Conservation (phyloP, 495 filamentous ascomycete genomes). For the Hypomontagnella monticulosa region DNA sequence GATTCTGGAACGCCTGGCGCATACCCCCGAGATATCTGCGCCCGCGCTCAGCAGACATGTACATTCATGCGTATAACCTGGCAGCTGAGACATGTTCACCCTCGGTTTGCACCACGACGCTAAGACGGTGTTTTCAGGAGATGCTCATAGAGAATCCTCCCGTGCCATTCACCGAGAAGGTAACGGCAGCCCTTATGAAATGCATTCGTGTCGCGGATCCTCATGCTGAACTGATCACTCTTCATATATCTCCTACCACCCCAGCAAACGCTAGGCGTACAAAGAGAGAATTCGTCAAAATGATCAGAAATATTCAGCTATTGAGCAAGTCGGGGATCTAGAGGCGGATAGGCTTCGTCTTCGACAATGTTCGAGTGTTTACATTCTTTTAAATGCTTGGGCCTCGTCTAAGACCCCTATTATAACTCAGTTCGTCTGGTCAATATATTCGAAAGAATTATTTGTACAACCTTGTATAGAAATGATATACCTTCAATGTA, state of each 20-base stretch:
- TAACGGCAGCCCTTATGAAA: slow-evolving; percentile 54
- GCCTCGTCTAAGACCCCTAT: too few species aligned
- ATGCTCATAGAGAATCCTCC: slow-evolving; percentile 67
- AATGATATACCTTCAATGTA: slow-evolving; percentile 5
- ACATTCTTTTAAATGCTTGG: too few species aligned
- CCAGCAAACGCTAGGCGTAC: not conserved
- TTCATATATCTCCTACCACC: not conserved
- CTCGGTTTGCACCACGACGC: slow-evolving; percentile 55
- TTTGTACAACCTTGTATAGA: slow-evolving; percentile 14
- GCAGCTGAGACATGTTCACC: slow-evolving; percentile 60
- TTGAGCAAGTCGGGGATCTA: not conserved
- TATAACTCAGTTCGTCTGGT: not conserved
- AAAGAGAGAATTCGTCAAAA: slow-evolving; percentile 32
- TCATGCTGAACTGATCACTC: slow-evolving; percentile 5
- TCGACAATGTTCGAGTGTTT: too few species aligned
- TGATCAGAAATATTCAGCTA: slow-evolving; percentile 7
- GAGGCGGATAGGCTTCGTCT: too few species aligned
- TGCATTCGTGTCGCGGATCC: slow-evolving; percentile 65
- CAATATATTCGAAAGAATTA: not conserved
- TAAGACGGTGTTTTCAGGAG: slow-evolving; percentile 63
- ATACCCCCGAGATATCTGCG: slow-evolving; percentile 59
- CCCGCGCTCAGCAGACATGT: slow-evolving; percentile 64
- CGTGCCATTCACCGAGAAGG: slow-evolving; percentile 54
- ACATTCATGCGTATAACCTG: slow-evolving; percentile 63
- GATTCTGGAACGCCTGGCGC: slow-evolving; percentile 71